Evolutionary conservation across 2,329 filamentous ascomycete species (phyloP).

Genomic region (Gremmenia infestans): DNA sequence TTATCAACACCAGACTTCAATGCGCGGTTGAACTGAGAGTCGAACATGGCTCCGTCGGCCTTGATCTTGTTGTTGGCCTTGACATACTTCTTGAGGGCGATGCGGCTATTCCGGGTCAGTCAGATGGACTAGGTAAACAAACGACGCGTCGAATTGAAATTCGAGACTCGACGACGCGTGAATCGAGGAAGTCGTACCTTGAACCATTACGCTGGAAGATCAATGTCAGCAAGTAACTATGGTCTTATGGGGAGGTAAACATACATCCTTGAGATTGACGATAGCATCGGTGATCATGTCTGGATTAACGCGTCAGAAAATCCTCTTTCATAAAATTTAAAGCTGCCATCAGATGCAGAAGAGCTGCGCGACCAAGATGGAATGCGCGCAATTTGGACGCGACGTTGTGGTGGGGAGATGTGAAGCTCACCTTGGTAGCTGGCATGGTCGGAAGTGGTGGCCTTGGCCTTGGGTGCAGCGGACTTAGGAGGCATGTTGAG

Average conservation of each 20-base stretch:
- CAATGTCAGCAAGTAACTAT: conserved; percentile 11
- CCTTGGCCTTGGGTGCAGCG: conserved; percentile 53
- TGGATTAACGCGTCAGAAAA: conserved; percentile 23
- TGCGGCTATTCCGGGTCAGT: conserved; percentile 41
- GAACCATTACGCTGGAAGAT: conserved; percentile 29
- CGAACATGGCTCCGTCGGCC: conserved; percentile 53
- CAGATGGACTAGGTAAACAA: conserved; percentile 7
- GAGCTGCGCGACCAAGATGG: conserved; percentile 45
- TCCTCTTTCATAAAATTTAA: conserved; percentile 9
- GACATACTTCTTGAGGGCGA: conserved; percentile 72
- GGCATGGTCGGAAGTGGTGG: conserved; percentile 50
- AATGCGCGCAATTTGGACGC: conserved; percentile 34
- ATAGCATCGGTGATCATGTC: conserved; percentile 33
- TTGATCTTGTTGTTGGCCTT: conserved; percentile 64
- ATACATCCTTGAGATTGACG: conserved; percentile 31
- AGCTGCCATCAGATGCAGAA: conserved; percentile 44
- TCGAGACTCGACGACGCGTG: conserved; percentile 3
- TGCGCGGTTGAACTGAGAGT: conserved; percentile 65
- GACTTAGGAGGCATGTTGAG: conserved; percentile 63
- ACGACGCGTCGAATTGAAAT: conserved; percentile 22
- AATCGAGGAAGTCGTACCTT: conserved; percentile 23
- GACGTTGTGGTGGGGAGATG: conserved; percentile 38
- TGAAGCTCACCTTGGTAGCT: conserved; percentile 59
- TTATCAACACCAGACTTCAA: conserved; percentile 63
- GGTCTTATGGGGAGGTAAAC: conserved; percentile 8